These are phyloP conservation scores for Candida tallmaniae DNA, from an alignment of 805 yeast genomes.

Conservation along the genomic window DNA sequence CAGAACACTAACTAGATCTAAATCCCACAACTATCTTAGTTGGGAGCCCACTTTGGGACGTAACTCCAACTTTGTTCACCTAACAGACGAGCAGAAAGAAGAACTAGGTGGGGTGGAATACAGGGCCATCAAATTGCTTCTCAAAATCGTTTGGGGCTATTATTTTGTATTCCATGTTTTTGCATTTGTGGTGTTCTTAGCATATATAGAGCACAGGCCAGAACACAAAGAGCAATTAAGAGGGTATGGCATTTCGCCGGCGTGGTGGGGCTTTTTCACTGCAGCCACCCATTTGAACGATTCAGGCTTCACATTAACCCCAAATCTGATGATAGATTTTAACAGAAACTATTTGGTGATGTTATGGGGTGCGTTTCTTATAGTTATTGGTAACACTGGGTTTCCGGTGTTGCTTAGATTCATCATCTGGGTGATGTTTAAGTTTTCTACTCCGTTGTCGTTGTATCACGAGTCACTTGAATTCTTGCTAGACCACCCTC, in stretches of 20 bases:
- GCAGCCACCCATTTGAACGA: conserved; percentile 79
- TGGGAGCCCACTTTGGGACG: conserved; percentile 91
- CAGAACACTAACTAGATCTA: conserved; percentile 24
- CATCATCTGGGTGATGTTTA: conserved; percentile 75
- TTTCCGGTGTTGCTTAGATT: conserved; percentile 82
- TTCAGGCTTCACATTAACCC: conserved; percentile 76
- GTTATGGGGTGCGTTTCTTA: conserved; percentile 60
- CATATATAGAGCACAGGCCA: conserved; percentile 51
- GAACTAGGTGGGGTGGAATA: conserved; percentile 98
- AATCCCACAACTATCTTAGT: conserved; percentile 64
- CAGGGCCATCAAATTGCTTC: conserved; percentile 75
- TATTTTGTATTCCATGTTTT: conserved; percentile 73
- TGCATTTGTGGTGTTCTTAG: conserved; percentile 48
- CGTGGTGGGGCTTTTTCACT: conserved; percentile 94
- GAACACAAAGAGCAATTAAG: conserved; percentile 43
- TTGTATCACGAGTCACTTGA: conserved; percentile 70
- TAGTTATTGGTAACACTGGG: conserved; percentile 92
- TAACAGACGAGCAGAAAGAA: conserved; percentile 80
- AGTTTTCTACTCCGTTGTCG: conserved; percentile 61
- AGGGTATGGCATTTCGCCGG: conserved; percentile 59
- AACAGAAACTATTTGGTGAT: conserved; percentile 60
- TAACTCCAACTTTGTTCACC: conserved; percentile 83
- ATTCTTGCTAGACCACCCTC: conserved; percentile 88
- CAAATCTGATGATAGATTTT: conserved; percentile 74
- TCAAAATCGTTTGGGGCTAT: conserved; percentile 58